phyloP scores from a whole-genome alignment of 1,284 basidiomycete genomes.

The Clitocybe nebularis region DNA sequence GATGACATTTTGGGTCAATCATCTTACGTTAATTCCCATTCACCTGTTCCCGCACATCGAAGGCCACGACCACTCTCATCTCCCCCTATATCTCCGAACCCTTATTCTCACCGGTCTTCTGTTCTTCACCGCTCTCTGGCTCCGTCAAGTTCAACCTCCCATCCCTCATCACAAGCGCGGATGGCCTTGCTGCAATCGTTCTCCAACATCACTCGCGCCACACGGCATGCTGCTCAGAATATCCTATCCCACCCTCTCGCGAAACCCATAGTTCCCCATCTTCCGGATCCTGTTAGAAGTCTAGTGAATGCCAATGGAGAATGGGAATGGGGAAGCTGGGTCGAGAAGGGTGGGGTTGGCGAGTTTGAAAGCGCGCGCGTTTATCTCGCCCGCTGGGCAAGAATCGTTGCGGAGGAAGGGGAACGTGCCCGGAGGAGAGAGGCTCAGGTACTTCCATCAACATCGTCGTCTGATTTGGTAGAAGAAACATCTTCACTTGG shows the following conservation, averaged over 20 bases:
- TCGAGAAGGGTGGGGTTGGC: slow-evolving; percentile 82
- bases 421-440: slow-evolving; percentile 81
- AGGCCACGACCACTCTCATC: slow-evolving; percentile 63
- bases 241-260: slow-evolving; percentile 92
- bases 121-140: slow-evolving; percentile 73
- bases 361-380: slow-evolving; percentile 96
- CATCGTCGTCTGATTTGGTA: slow-evolving; percentile 40
- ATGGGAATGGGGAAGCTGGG: slow-evolving; percentile 82
- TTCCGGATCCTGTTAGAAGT: slow-evolving; percentile 86
- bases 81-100: slow-evolving; percentile 37
- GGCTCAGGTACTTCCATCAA: slow-evolving; percentile 56
- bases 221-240: slow-evolving; percentile 85
- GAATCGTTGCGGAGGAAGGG: slow-evolving; percentile 94
- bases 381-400: slow-evolving; percentile 95
- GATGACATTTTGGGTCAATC: slow-evolving; percentile 79
- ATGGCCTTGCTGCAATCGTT: slow-evolving; percentile 80
- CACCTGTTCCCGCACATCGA: slow-evolving; percentile 79
- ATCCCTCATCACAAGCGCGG: slow-evolving; percentile 60
- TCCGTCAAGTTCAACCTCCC: slow-evolving; percentile 45
- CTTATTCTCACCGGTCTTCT: slow-evolving; percentile 67
- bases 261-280: slow-evolving; percentile 89
- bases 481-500: slow-evolving; percentile 77
- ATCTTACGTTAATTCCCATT: slow-evolving; percentile 71
- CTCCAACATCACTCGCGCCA: slow-evolving; percentile 86
- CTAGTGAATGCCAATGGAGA: slow-evolving; percentile 84